Evolutionary conservation across 805 yeast species (phyloP).

Genomic region (Aciculoconidium aculeatum): DNA sequence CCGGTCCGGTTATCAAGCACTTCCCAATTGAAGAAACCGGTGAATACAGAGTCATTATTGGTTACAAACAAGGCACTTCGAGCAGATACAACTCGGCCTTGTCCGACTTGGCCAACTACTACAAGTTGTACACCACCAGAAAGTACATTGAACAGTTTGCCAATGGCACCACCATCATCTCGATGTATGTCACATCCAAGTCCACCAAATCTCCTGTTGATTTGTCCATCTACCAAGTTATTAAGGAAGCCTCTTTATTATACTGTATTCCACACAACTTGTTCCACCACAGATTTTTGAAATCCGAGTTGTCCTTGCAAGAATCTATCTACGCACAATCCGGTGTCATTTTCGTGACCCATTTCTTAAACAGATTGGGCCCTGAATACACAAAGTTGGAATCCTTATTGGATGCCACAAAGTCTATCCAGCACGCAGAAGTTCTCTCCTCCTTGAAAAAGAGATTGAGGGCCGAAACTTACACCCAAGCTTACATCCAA

Average conservation of each 20-base stretch:
- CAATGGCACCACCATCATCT: conserved; percentile 80
- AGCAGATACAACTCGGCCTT: conserved; percentile 85
- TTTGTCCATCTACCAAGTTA: conserved; percentile 78
- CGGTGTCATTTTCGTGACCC: conserved; percentile 87
- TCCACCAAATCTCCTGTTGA: conserved; percentile 54
- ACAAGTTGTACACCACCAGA: conserved; percentile 76
- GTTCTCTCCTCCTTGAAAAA: conserved; percentile 75
- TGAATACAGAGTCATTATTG: conserved; percentile 85
- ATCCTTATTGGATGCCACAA: conserved; percentile 54
- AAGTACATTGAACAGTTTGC: conserved; percentile 93
- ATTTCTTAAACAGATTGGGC: conserved; percentile 90
- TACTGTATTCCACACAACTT: conserved; percentile 86
- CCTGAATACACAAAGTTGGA: conserved; percentile 75
- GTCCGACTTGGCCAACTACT: conserved; percentile 80
- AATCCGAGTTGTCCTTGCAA: conserved; percentile 80
- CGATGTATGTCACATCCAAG: conserved; percentile 72
- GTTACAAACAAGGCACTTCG: conserved; percentile 77
- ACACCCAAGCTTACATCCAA: conserved; percentile 75
- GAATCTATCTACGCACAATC: conserved; percentile 93
- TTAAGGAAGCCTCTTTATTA: conserved; percentile 88
- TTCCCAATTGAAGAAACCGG: conserved; percentile 72
- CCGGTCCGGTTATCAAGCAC: conserved; percentile 91
- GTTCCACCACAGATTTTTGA: conserved; percentile 67
- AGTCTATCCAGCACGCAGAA: conserved; percentile 65
- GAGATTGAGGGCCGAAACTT: conserved; percentile 88